Evolutionary conservation across 768 basidiomycete species (phyloP).

Genomic region (Naematelia aurantialba): DNA sequence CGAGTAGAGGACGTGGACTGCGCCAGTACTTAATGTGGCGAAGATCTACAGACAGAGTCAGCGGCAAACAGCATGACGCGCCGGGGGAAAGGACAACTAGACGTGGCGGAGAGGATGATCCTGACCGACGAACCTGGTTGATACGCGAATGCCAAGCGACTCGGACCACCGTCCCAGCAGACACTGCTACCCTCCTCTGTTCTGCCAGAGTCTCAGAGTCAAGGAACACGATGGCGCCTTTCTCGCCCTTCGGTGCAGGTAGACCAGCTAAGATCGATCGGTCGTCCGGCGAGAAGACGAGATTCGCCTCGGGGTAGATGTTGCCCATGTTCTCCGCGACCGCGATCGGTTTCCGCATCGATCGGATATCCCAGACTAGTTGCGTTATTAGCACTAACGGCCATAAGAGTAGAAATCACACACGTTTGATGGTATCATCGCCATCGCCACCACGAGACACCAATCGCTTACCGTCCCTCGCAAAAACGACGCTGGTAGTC

Average conservation of each 20-base stretch:
- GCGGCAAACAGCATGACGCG: not conserved
- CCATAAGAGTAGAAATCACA: constrained; percentile 47
- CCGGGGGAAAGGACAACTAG: not conserved
- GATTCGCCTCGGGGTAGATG: constrained; percentile 87
- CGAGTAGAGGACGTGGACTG: constrained; percentile 87
- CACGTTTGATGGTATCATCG: constrained; percentile 93
- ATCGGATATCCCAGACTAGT: constrained; percentile 87
- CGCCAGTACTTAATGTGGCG: constrained; percentile 78
- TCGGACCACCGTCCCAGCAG: constrained; percentile 63
- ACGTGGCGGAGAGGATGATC: not conserved
- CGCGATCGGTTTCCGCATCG: constrained; percentile 82
- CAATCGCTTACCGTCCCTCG: constrained; percentile 78
- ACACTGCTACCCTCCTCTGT: constrained; percentile 42
- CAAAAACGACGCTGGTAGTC: constrained; percentile 81
- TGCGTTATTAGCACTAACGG: constrained; percentile 5
- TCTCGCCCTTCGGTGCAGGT: constrained; percentile 54
- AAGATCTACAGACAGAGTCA: constrained; percentile 64
- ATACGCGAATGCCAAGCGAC: constrained; percentile 95
- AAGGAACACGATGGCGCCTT: constrained; percentile 71
- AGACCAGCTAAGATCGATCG: constrained; percentile 77
- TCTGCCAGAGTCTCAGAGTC: constrained; percentile 66
- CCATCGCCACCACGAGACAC: constrained; percentile 71
- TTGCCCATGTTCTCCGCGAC: constrained; percentile 64
- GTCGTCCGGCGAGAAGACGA: constrained; percentile 92
- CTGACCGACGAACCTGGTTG: constrained; percentile 69